Percentiles rank a stretch among this genome's conserved stretches.
These are phyloP conservation scores for Ceratocystis colombiana DNA, from an alignment of 2,329 filamentous ascomycete species.

Conservation along the genomic window DNA sequence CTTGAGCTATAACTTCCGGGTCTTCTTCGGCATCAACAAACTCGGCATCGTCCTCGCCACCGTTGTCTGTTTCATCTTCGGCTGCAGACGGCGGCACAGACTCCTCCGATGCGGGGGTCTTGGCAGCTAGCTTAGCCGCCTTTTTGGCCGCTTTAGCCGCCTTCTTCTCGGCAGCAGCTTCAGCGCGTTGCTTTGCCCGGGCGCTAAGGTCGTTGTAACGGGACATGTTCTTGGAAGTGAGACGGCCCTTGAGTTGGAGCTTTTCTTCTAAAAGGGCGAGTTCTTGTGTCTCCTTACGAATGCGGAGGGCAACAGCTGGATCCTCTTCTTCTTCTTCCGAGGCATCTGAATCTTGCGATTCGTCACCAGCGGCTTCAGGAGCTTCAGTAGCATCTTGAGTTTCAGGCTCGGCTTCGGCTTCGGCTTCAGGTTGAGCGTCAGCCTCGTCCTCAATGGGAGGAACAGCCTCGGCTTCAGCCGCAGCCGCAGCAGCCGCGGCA, in stretches of 20 bases:
- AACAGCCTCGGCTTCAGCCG: conserved; percentile 10
- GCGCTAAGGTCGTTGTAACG: conserved; percentile 22
- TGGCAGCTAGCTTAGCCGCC: conserved; percentile 30
- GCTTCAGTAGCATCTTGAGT: not conserved
- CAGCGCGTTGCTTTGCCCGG: conserved; percentile 12
- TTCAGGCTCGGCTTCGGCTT: not conserved
- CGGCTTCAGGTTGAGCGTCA: conserved; percentile 12
- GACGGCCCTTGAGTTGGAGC: conserved; percentile 17
- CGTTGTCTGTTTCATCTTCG: conserved; percentile 7
- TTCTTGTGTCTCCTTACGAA: conserved; percentile 19
- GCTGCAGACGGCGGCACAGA: not conserved
- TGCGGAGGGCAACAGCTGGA: conserved; percentile 1
- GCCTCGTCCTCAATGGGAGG: not conserved
- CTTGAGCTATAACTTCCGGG: conserved; percentile 28
- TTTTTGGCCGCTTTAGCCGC: conserved; percentile 35
- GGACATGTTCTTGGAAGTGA: conserved; percentile 10
- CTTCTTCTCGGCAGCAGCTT: conserved; percentile 29
- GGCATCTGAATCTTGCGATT: conserved; percentile 17
- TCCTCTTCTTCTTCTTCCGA: conserved; percentile 13
- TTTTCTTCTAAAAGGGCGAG: conserved; percentile 19
- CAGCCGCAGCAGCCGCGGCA: conserved; percentile 7
- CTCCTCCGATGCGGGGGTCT: conserved; percentile 25
- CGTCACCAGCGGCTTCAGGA: not conserved
- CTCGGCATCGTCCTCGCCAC: conserved; percentile 14
- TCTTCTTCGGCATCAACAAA: conserved; percentile 24